Conservation (phyloP, 2,329 filamentous ascomycete species). For the Microcyclospora pomicola region DNA sequence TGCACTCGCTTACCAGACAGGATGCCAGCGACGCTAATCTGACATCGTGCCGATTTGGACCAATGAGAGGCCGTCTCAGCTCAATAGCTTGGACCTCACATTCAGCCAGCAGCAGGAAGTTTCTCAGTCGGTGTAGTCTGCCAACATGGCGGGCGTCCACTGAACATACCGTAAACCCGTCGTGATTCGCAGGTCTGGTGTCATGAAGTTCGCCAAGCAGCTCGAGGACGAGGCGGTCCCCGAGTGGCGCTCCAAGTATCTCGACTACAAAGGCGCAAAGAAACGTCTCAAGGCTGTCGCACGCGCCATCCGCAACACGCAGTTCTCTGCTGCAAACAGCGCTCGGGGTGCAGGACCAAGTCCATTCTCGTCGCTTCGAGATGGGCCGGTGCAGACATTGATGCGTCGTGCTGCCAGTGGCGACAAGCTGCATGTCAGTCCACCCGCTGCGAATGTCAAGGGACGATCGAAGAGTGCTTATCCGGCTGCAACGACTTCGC, state of each 20-base stretch:
- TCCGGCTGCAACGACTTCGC: background rate
- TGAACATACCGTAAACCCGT: no score
- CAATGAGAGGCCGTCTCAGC: no score
- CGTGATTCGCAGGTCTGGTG: no score
- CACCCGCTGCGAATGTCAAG: conserved; percentile 6
- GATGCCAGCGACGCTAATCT: no score
- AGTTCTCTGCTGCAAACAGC: conserved; percentile 28
- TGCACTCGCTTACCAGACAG: no score
- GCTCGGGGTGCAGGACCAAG: background rate
- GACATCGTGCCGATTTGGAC: no score
- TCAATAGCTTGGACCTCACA: no score
- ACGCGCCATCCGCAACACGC: conserved; percentile 52
- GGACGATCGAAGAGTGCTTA: conserved; percentile 1
- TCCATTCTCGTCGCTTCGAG: conserved; percentile 19
- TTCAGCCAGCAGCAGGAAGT: no score
- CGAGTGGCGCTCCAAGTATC: conserved; percentile 13
- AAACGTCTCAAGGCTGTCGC: conserved; percentile 79
- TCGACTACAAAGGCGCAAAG: conserved; percentile 50
- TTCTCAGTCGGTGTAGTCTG: no score
- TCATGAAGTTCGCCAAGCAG: conserved; percentile 19
- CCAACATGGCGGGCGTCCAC: no score
- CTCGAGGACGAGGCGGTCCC: conserved; percentile 8
- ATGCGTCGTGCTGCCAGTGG: conserved; percentile 20
- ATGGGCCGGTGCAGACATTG: conserved; percentile 29
- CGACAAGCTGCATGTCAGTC: conserved; percentile 5